Base-by-base conservation (phyloP, 495 filamentous ascomycete species). In the Penicillium salamii region DNA sequence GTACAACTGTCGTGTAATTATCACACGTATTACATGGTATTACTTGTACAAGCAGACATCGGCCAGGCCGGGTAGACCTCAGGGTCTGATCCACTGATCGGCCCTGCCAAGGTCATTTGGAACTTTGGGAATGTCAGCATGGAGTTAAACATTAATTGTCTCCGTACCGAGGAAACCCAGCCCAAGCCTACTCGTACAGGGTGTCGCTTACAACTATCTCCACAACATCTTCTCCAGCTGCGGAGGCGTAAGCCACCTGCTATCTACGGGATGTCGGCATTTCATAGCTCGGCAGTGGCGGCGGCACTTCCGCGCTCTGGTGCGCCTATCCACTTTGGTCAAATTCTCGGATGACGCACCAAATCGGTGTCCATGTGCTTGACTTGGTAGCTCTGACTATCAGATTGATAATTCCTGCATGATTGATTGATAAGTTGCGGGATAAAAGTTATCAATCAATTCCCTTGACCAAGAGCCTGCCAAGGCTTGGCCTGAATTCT, bases 401-500 rank as follows among this genome's bases (percentile, higher is more conserved):
- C 28, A 21, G 26, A 32, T 33, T 43, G 26, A 43, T 43, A 42
- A 31, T 4, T 9, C 17, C 24, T 31, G 21, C 42, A 41, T 39
- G 18, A 9, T 18, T 39, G 36, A 39, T 39, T 39, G 36, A 39
- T 39, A 39, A 32, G 20, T 8, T 12, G 2, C 2, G 20, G n/a
- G 19, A 33, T 23, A 26, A 41, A 18, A 37, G 7, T 37, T 14
- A 37, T 5, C 14, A 17, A n/a, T n/a, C 29, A 28, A 11, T 13
- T 9, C 17, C 39, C 3, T 21, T 15, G 2, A 33, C 17, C 12
- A 21, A 34, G 12, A 39, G 12, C 12, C 3, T 18, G 42, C 42
- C 42, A 44, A 44, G 42, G 7, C 28, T 44, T 44, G 42, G 42
- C 29, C 19, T 9, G 18, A 24, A 34, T 2, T 44, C 18, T 44